Evolutionary conservation across 2,329 filamentous ascomycete species (phyloP).

Genomic region (Amesomyces nigricolor): DNA sequence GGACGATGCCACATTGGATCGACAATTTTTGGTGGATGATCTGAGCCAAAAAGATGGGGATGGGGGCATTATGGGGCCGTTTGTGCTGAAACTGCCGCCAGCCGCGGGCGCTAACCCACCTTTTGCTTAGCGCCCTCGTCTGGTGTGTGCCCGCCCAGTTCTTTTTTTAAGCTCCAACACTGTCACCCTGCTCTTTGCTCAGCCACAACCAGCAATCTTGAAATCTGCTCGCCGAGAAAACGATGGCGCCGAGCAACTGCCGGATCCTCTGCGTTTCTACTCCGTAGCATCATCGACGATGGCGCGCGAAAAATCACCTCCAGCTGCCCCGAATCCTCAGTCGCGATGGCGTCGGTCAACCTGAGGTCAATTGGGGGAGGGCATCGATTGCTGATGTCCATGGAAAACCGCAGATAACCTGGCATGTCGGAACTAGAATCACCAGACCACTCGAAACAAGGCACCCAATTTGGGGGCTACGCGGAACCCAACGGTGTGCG

Average conservation of each 20-base stretch:
- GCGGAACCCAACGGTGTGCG: not conserved
- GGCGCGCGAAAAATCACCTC: not conserved
- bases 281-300: not conserved
- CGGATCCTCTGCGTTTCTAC: not conserved
- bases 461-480: no score
- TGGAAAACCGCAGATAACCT: no score
- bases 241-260: not conserved
- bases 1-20: no score
- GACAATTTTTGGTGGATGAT: no score
- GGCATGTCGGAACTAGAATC: no score
- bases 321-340: not conserved
- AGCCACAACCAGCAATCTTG: constrained; percentile 6
- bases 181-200: not conserved
- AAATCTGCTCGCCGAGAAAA: not conserved
- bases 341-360: not conserved
- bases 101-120: constrained; percentile 14
- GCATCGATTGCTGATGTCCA: no score
- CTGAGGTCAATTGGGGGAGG: no score
- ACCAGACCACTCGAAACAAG: not conserved
- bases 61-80: no score
- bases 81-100: constrained; percentile 8
- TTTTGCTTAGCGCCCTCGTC: not conserved
- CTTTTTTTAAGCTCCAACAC: constrained; percentile 5
- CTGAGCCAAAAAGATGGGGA: no score
- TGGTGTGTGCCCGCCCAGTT: not conserved